A percentile compares a stretch with the other conserved stretches of the same genome.
phyloP scores from a whole-genome alignment of 345 rosid genomes.

The Acer saccharum region DNA sequence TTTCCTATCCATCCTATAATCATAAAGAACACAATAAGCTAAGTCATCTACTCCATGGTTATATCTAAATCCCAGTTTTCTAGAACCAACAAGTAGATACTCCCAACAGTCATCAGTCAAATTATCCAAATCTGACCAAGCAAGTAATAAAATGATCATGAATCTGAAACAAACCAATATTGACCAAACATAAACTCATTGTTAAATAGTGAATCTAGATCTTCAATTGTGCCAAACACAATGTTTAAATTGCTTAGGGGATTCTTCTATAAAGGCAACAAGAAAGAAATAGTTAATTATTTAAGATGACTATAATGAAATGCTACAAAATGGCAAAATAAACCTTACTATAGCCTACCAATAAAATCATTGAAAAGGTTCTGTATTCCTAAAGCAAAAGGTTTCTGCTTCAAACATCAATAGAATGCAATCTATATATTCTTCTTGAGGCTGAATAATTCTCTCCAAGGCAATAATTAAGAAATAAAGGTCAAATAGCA shows the following conservation, averaged over 20 bases:
- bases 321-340: neutral
- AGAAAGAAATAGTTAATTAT: neutral
- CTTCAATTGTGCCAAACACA: neutral
- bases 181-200: neutral
- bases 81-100: neutral
- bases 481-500: conserved; percentile 1
- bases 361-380: neutral
- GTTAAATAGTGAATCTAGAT: neutral
- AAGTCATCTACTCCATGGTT: neutral
- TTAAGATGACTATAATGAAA: neutral
- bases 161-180: neutral
- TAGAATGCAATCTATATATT: conserved; percentile 3
- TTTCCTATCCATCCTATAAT: neutral
- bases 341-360: neutral
- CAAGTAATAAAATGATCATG: neutral
- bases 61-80: neutral
- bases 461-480: neutral
- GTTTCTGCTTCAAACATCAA: neutral
- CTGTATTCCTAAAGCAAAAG: conserved; percentile 7
- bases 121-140: neutral
- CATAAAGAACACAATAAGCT: neutral
- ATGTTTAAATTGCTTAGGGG: neutral
- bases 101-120: neutral
- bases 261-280: neutral
- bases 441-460: neutral